phyloP scores from a whole-genome alignment of 1,284 basidiomycete species.

The Cryptococcus neoformans region DNA sequence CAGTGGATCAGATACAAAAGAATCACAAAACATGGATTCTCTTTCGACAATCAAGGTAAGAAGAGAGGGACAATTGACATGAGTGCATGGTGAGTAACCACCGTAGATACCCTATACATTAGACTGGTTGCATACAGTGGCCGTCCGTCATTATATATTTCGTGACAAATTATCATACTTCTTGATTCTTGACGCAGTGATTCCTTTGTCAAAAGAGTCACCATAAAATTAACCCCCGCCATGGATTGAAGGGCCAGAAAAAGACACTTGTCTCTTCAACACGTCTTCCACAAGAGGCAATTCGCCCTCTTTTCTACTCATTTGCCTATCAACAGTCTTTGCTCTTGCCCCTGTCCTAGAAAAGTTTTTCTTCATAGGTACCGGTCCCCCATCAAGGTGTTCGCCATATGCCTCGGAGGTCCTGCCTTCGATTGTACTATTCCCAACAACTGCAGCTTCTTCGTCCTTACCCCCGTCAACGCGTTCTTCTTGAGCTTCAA shows the following conservation, averaged over 20 bases:
- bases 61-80: too few species aligned
- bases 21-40: too few species aligned
- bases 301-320: slow-evolving; percentile 6
- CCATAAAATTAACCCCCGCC: slow-evolving; percentile 23
- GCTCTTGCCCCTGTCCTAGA: neutral
- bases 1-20: too few species aligned
- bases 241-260: slow-evolving; percentile 36
- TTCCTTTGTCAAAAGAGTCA: neutral
- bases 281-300: slow-evolving; percentile 36
- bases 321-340: slow-evolving; percentile 1
- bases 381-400: too few species aligned
- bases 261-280: slow-evolving; percentile 32
- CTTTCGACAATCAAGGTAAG: too few species aligned
- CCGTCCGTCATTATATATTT: neutral
- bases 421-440: too few species aligned
- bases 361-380: neutral
- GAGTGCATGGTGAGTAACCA: neutral
- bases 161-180: neutral
- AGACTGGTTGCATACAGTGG: neutral
- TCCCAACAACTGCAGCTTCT: too few species aligned
- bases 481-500: slow-evolving; percentile 15
- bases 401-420: too few species aligned
- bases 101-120: neutral
- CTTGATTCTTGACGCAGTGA: neutral
- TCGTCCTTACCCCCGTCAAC: slow-evolving; percentile 9